A percentile compares a stretch with the other conserved stretches of the same genome.
Conservation (phyloP, 768 basidiomycete species). For the Termitomyces sp. region DNA sequence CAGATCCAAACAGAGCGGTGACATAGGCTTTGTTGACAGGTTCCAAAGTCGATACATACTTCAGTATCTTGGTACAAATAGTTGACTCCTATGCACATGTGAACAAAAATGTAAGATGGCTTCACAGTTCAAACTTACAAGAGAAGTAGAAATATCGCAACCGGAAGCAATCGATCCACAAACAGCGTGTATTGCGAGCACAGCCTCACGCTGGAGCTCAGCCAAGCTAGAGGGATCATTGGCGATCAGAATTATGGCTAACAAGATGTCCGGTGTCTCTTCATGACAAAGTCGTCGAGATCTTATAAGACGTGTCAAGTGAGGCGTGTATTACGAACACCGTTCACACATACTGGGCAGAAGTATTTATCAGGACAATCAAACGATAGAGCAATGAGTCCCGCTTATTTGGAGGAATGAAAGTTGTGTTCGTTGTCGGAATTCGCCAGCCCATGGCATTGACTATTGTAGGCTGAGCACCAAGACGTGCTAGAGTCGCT, state of each 20-base stretch:
- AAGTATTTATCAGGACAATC: slow-evolving; percentile 33
- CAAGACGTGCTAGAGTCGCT: slow-evolving; percentile 35
- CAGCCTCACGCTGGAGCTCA: slow-evolving; percentile 41
- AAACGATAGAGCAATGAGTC: slow-evolving; percentile 33
- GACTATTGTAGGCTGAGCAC: slow-evolving; percentile 33
- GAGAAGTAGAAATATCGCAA: slow-evolving; percentile 19
- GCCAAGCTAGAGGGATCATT: slow-evolving; percentile 45
- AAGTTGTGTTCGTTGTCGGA: slow-evolving; percentile 3
- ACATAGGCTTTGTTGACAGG: slow-evolving; percentile 47
- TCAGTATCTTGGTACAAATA: slow-evolving; percentile 40
- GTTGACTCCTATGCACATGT: slow-evolving; percentile 35
- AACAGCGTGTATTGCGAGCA: slow-evolving; percentile 39
- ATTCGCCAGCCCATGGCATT: slow-evolving; percentile 25
- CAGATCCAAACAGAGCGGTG: slow-evolving; percentile 45
- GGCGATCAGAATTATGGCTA: slow-evolving; percentile 47
- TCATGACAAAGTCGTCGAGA: slow-evolving; percentile 26
- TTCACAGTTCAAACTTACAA: slow-evolving; percentile 16
- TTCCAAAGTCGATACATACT: slow-evolving; percentile 31
- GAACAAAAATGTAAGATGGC: neutral
- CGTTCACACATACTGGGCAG: slow-evolving; percentile 37
- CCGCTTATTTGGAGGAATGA: slow-evolving; percentile 18
- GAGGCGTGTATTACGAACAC: neutral
- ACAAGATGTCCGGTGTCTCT: slow-evolving; percentile 44
- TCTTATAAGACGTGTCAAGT: slow-evolving; percentile 16
- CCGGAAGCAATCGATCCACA: slow-evolving; percentile 35